Percentiles rank a stretch among this genome's conserved stretches.
Conservation (phyloP, 2,329 filamentous ascomycete genomes). For the Penicillium thymicola region DNA sequence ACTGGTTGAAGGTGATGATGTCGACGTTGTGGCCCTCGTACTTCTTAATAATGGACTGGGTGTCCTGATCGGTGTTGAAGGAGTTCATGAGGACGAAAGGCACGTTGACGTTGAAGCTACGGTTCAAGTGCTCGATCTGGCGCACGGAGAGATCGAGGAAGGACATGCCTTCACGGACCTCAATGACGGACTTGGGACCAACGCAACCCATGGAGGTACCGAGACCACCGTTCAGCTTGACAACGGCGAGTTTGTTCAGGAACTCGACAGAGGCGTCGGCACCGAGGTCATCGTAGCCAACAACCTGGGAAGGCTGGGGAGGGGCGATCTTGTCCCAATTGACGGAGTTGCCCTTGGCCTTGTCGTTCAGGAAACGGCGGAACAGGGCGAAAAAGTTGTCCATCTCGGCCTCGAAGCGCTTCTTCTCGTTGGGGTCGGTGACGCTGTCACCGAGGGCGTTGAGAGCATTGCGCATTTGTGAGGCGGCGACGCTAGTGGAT, state of each 20-base stretch:
- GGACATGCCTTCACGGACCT: slow-evolving; percentile 99
- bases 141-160: slow-evolving; percentile 98
- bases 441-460: slow-evolving; percentile 90
- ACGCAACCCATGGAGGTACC: slow-evolving; percentile 99
- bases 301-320: slow-evolving; percentile 87
- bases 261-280: slow-evolving; percentile 90
- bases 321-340: slow-evolving; percentile 97
- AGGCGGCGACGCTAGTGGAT: slow-evolving; percentile 94
- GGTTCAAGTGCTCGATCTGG: slow-evolving; percentile 98
- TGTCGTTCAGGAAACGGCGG: slow-evolving; percentile 96
- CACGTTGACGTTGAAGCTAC: slow-evolving; percentile 94
- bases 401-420: slow-evolving; percentile 98
- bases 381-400: slow-evolving; percentile 99
- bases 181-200: slow-evolving; percentile 98
- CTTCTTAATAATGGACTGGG: slow-evolving; percentile 99
- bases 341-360: slow-evolving; percentile 94
- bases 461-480: slow-evolving; percentile 97
- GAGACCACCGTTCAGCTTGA: slow-evolving; percentile 98
- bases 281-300: slow-evolving; percentile 86
- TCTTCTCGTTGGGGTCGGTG: slow-evolving; percentile 67
- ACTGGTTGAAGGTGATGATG: slow-evolving; percentile 99
- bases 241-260: slow-evolving; percentile 93
- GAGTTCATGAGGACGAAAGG: slow-evolving; percentile 99
- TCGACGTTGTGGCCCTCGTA: slow-evolving; percentile 99
- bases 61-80: slow-evolving; percentile 99